phyloP scores from a whole-genome alignment of 169 alveolate species.

The Cryptosporidium ubiquitum region DNA sequence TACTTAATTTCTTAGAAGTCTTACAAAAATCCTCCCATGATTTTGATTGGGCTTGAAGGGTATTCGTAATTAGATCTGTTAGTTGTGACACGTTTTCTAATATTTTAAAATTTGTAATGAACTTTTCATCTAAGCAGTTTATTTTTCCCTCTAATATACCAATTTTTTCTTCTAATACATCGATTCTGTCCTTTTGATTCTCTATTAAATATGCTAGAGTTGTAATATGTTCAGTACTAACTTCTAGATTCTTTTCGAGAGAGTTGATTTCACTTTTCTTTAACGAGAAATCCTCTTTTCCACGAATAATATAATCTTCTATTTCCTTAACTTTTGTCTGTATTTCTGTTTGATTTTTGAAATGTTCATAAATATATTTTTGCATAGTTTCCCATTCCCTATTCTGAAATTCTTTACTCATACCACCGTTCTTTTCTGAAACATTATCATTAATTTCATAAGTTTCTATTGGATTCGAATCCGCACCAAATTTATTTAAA shows the following conservation, averaged over 20 bases:
- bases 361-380: conserved; percentile 47
- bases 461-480: neutral
- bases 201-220: conserved; percentile 29
- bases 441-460: neutral
- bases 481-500: neutral
- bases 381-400: conserved; percentile 51
- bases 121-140: neutral
- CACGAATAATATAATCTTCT: conserved; percentile 16
- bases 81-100: conserved; percentile 24
- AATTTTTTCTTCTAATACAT: conserved; percentile 3
- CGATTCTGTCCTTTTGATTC: conserved; percentile 11
- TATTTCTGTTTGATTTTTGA: conserved; percentile 21
- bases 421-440: neutral
- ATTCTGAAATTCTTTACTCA: neutral
- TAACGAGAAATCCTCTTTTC: neutral
- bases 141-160: neutral
- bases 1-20: conserved; percentile 21
- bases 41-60: neutral
- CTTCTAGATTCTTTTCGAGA: conserved; percentile 23
- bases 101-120: conserved; percentile 7
- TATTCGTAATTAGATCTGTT: conserved; percentile 31
- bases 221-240: conserved; percentile 41
- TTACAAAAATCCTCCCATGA: conserved; percentile 49
- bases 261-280: neutral
- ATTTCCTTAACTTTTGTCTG: conserved; percentile 39